Base-by-base conservation (phyloP, 176 grass and related monocot genomes). In the Phoenix dactylifera region DNA sequence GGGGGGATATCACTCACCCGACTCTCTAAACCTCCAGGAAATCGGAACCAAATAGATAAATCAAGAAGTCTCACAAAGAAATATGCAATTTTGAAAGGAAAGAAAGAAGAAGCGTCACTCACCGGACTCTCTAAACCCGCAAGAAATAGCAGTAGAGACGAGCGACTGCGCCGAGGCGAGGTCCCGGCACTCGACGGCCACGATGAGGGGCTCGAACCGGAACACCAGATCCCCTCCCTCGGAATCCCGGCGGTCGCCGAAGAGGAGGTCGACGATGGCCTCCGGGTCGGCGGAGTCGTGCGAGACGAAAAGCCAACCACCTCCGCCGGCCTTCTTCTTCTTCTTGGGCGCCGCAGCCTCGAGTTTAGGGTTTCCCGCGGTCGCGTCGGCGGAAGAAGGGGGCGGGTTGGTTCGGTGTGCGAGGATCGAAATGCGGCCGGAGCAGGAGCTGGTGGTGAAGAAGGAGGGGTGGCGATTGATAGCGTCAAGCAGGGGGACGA, bases 401-500 rank as follows among this genome's bases (percentile, higher is more conserved):
- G 55, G 4, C 3, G 48, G 23, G 28, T 22, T 24, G 54, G 29
- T 18, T 10, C 77, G 80, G 68, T 87, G 87, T 50, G 86, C 69
- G 62, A 96, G 83, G 17, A 96, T 66, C 66, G 91, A 96, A 69
- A 96, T 79, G 75, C 86, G 91, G 22, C 91, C 86, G 50, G 91
- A 96, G 83, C 91, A 96, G 72, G 86, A 96, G 72, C 85, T 89
- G 18, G 91, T 96, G 26, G 91, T 96, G 81, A 96, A 90, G 72
- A 87, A 83, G 49, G 77, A 76, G 16, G 77, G 69, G 51, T 90
- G 83, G 49, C 79, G 55, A 62, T 90, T 96, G 54, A 96, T 62
- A 39, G 29, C 68, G 18, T 76, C 80, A 32, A 96, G 83, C 52
- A 96, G 83, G 6, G 65, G 78, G 2, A 80, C 70, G 50, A 96